Conservation (phyloP, 192 early-diverging fungal genomes). For the Backusella sp. region DNA sequence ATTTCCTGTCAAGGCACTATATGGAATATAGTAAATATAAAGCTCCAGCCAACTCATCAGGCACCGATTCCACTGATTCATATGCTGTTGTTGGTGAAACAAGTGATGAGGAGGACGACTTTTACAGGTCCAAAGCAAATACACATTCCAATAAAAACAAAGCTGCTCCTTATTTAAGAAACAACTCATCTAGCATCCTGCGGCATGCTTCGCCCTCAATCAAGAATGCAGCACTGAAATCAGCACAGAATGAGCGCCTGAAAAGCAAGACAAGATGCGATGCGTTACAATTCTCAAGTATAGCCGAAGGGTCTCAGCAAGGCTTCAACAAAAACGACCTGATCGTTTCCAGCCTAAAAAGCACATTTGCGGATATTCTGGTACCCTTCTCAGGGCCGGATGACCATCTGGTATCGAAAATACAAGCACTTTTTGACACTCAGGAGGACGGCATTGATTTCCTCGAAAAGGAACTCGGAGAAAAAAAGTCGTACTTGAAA, state of each 20-base stretch:
- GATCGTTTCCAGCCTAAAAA: not conserved
- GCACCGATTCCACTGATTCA: not conserved
- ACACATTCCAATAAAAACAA: not conserved
- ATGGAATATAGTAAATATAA: not conserved
- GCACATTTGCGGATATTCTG: not conserved
- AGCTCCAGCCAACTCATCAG: not conserved
- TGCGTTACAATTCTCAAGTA: not conserved
- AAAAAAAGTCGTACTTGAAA: not conserved
- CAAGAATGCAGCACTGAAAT: not conserved
- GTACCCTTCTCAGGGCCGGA: not conserved
- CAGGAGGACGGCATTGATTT: slow-evolving; percentile 5
- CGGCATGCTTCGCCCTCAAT: not conserved
- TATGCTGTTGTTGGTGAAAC: not conserved
- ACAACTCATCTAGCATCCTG: not conserved
- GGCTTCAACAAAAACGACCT: not conserved
- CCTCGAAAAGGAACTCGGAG: not conserved
- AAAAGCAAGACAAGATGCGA: not conserved
- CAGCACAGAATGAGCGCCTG: not conserved
- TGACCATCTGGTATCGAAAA: not conserved
- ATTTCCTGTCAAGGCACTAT: not conserved
- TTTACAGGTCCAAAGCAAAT: not conserved
- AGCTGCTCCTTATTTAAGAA: not conserved
- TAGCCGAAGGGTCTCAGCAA: not conserved
- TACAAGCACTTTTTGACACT: slow-evolving; percentile 6
- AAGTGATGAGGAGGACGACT: not conserved